Percentiles rank a stretch among this genome's conserved stretches.
Evolutionary conservation across 495 filamentous ascomycete genomes (phyloP).

Genomic region (Podospora australis): DNA sequence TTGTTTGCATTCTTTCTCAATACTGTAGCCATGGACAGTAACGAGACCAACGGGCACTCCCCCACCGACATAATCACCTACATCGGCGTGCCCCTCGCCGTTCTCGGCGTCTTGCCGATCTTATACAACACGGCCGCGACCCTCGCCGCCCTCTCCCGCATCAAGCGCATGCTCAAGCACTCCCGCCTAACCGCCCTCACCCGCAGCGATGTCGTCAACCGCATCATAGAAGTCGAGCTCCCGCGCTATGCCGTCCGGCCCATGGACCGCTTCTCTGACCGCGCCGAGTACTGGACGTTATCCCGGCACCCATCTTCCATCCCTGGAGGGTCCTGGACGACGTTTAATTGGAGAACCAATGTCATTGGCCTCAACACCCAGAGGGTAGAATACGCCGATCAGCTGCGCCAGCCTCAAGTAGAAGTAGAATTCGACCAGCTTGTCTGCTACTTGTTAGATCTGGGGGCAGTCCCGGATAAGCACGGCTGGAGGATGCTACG

Average conservation of each 20-base stretch:
- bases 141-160: conserved; percentile 48
- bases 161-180: conserved; percentile 49
- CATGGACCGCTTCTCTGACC: conserved; percentile 45
- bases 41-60: conserved; percentile 20
- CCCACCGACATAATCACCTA: conserved; percentile 43
- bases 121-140: conserved; percentile 53
- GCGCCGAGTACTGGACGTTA: conserved; percentile 50
- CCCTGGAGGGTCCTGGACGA: conserved; percentile 56
- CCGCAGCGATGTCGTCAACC: conserved; percentile 55
- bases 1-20: too few relatives aligned
- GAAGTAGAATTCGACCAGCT: conserved; percentile 58
- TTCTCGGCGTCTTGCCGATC: conserved; percentile 62
- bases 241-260: conserved; percentile 57
- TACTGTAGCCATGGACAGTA: too few relatives aligned
- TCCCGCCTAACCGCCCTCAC: conserved; percentile 51
- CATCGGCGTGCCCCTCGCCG: conserved; percentile 58
- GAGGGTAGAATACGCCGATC: conserved; percentile 57
- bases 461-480: conserved; percentile 53
- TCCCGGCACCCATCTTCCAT: conserved; percentile 41
- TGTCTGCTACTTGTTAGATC: conserved; percentile 54
- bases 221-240: conserved; percentile 60
- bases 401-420: conserved; percentile 58
- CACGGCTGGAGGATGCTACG: conserved; percentile 54
- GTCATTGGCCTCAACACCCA: conserved; percentile 54
- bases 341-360: conserved; percentile 57